These are phyloP conservation scores for Fusarium cicatricum DNA, from an alignment of 2,329 filamentous ascomycete species.

Conservation along the genomic window DNA sequence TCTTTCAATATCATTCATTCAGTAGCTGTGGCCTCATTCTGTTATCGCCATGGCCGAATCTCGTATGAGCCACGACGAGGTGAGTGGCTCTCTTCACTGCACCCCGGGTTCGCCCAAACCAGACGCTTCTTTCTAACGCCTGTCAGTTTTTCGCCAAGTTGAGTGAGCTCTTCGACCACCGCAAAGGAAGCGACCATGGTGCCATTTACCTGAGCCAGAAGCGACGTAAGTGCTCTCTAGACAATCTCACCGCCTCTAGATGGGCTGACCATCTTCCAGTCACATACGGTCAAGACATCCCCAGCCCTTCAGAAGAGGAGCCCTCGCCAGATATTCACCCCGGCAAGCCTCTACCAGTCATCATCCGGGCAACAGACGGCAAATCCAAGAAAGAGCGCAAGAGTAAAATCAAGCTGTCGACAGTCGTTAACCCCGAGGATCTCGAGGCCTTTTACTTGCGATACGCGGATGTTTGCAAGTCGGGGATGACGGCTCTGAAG, in stretches of 20 bases:
- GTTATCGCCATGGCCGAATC: conserved; percentile 31
- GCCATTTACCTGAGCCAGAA: conserved; percentile 81
- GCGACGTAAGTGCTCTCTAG: conserved; percentile 62
- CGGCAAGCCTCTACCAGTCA: conserved; percentile 70
- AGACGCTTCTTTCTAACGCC: conserved; percentile 10
- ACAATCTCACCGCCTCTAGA: background rate
- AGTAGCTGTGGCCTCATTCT: background rate
- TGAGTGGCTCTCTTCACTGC: conserved; percentile 6
- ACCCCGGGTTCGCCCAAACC: background rate
- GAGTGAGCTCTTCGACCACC: conserved; percentile 70
- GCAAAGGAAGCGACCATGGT: conserved; percentile 75
- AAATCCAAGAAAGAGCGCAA: conserved; percentile 66
- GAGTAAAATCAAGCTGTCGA: conserved; percentile 78
- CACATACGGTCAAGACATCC: conserved; percentile 53
- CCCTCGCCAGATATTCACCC: conserved; percentile 68
- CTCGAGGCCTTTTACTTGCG: conserved; percentile 82
- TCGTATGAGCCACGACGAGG: conserved; percentile 42
- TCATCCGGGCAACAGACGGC: conserved; percentile 87
- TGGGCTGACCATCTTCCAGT: conserved; percentile 46
- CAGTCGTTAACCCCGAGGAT: conserved; percentile 78
- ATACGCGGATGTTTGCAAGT: conserved; percentile 92
- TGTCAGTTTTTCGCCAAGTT: conserved; percentile 77
- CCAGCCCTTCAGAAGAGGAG: conserved; percentile 55
- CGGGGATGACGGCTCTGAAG: conserved; percentile 88
- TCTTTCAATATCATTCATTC: conserved; percentile 16